These are phyloP conservation scores for Sugiyamaella qingdaonensis DNA, from an alignment of 805 yeast genomes.

Conservation along the genomic window DNA sequence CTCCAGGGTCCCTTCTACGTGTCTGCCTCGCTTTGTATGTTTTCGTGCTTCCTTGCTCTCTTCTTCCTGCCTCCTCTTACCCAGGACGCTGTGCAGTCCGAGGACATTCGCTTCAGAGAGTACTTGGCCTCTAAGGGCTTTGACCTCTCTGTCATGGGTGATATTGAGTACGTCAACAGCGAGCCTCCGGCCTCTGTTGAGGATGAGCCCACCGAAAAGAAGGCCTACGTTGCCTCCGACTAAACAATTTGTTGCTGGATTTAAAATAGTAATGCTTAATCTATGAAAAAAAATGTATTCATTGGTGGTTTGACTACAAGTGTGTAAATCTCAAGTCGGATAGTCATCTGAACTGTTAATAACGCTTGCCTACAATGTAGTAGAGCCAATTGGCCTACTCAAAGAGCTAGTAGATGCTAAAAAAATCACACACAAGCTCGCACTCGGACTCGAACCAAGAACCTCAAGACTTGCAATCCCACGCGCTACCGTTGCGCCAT, in stretches of 20 bases:
- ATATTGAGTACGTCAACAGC: conserved; percentile 9
- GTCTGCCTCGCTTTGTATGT: conserved; percentile 68
- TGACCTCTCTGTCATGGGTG: conserved; percentile 60
- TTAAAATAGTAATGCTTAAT: not conserved
- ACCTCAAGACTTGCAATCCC: conserved; percentile 98
- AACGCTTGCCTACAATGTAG: no score
- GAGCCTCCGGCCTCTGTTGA: not conserved
- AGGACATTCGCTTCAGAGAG: conserved; percentile 66
- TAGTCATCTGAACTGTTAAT: not conserved
- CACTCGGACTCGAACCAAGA: conserved; percentile 94
- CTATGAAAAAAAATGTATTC: not conserved
- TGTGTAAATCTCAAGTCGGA: no score
- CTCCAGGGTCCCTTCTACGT: conserved; percentile 77
- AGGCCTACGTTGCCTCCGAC: not conserved
- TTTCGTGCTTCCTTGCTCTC: conserved; percentile 64
- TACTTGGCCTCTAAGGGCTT: conserved; percentile 67
- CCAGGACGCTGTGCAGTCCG: conserved; percentile 75
- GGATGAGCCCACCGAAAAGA: not conserved
- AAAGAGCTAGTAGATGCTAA: conserved; percentile 3
- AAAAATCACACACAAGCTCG: conserved; percentile 51
- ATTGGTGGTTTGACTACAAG: no score
- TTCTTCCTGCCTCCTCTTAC: conserved; percentile 76
- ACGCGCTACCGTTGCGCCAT: conserved; percentile 99
- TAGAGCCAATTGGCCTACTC: not conserved
- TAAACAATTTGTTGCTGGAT: not conserved